Evolutionary conservation across 2,329 filamentous ascomycete genomes (phyloP), one percentile per base, ranked within the genome.

Genomic region (Fusarium sp.): DNA sequence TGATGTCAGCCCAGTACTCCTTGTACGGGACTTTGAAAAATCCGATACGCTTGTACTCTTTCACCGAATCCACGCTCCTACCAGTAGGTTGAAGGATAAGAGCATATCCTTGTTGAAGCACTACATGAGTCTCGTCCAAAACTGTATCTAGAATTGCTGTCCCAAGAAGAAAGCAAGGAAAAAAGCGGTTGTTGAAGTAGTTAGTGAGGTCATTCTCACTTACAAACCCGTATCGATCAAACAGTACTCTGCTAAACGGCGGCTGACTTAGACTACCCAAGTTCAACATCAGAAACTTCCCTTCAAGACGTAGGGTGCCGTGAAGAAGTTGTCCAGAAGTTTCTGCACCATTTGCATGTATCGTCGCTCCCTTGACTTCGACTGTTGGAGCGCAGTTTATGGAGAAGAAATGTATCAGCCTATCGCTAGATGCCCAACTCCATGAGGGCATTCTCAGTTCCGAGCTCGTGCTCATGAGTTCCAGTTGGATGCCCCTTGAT

Each of bases 41-140:
- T 12, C 42, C 42, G 42, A 61, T 12, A 20, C 18, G 44, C 27
- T 9, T 57, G 11, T 42, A 48, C 27, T 27, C 27, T 34, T 47
- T 25, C 10, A 47, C 22, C 32, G 4, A 5, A 11, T 29, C 32
- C 2, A 27, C 25, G 5, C 32, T 6, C 11, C 24, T 20, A 8
- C 32, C 51, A 22, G 42, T 60, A 24, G 25, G 25, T 16, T 60
- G 41, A 37, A 56, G 29, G 20, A 60, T 47, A 41, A 60, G 42
- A 20, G 57, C 42, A 22, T 11, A 25, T 24, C 24, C 42, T 22
- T 55, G 9, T 9, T 13, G 24, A 18, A 40, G 18, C 30, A 18
- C 18, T 3, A n/a, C 22, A 7, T 6, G 13, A 32, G 30, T 9
- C n/a, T n/a, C 3, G 20, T 20, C 4, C 13, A 7, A 24, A 6